Evolutionary conservation across 345 rosid genomes (phyloP), one percentile per base, ranked within the genome.

Genomic region (Sisymbrium irio): DNA sequence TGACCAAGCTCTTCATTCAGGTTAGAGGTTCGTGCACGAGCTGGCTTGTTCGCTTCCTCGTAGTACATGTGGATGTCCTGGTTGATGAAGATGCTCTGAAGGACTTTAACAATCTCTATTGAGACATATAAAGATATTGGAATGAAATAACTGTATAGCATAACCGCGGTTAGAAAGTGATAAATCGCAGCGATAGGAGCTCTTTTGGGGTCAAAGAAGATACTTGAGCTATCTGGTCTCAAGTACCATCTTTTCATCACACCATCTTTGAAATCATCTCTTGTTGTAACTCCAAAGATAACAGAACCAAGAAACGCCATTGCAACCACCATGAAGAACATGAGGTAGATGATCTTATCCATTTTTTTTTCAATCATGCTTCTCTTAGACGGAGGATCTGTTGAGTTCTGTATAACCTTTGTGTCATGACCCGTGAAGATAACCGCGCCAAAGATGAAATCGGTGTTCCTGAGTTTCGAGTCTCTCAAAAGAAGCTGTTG

Each of bases 1-100:
- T 93, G 98, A 20, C 97, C 98, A 63, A 93, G 94, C 62, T 93
- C 98, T 83, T 93, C 98, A 46, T 86, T 93, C 78, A 91, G 82
- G 74, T 93, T 91, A 33, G 96, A 89, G 71, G 98, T 91, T 9
- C 97, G 88, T 3, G 97, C 96, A 75, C 75, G 88, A 4, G 98
- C 98, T 35, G 98, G 97, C 82, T 83, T 86, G 80, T 91, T 88
- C 40, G 89, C 56, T 78, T 83, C 92, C 65, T 88, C 98, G 30
- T 88, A 79, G 65, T 93, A 93, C 97, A 93, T 91, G 47, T 82
- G 81, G 49, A 85, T 73, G 72, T 93, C 97, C 74, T 84, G 89
- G 41, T 91, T 93, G 85, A 93, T 93, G 82, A 91, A 93, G 62
- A 83, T 74, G 79, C 88, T 81, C 83, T 91, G 98, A 58, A 91